Conservation (phyloP, 164 flowering plant genomes). For the Aristolochia californica region DNA sequence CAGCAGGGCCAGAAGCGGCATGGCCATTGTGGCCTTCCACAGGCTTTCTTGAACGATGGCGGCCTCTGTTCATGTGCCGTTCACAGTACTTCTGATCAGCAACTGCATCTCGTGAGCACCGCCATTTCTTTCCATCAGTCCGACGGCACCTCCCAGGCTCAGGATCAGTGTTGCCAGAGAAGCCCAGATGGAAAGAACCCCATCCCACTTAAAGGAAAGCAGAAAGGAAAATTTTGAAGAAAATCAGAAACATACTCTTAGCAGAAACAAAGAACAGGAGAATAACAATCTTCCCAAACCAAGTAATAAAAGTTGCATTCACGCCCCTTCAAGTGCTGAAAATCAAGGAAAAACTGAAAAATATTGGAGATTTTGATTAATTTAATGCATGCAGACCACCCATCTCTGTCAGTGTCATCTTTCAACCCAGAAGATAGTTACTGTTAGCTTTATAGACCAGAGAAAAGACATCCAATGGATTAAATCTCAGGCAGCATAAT, state of each 20-base stretch:
- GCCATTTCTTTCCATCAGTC: slow-evolving; percentile 99
- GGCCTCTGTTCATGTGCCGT: slow-evolving; percentile 92
- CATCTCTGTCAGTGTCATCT: too few species aligned
- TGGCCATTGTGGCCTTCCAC: slow-evolving; percentile 97
- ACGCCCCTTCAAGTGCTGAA: too few species aligned
- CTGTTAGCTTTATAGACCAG: too few species aligned
- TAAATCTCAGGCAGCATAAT: too few species aligned
- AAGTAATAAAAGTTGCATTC: too few species aligned
- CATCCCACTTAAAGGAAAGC: slow-evolving; percentile 48
- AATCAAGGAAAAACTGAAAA: too few species aligned
- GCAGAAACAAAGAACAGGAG: too few species aligned
- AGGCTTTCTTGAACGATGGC: slow-evolving; percentile 99
- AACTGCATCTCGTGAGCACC: slow-evolving; percentile 93
- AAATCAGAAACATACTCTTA: background rate
- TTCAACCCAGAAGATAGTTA: too few species aligned
- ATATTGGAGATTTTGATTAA: too few species aligned
- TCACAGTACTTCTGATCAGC: slow-evolving; percentile 93
- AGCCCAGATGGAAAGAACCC: slow-evolving; percentile 85
- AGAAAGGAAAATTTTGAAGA: slow-evolving; percentile 1
- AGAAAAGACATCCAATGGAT: too few species aligned
- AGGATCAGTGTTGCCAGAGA: slow-evolving; percentile 69
- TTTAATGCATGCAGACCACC: too few species aligned
- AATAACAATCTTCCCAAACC: too few species aligned
- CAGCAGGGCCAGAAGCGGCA: slow-evolving; percentile 41
- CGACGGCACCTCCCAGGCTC: slow-evolving; percentile 96